phyloP scores from a whole-genome alignment of 2,329 filamentous ascomycete species.

The Teratosphaeriaceae sp. region DNA sequence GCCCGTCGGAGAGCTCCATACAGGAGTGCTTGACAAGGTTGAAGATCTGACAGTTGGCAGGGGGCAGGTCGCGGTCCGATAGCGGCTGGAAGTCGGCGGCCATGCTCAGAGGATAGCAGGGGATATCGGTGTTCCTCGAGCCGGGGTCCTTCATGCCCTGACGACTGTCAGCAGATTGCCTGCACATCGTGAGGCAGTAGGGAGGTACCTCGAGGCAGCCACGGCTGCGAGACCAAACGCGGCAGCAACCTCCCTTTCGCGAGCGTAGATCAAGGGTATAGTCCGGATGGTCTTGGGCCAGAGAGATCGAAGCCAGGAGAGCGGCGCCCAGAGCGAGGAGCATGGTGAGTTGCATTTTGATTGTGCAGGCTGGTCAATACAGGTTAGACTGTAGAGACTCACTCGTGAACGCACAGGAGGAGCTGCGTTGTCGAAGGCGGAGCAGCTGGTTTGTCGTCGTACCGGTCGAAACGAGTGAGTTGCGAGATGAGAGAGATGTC shows the following conservation, averaged over 20 bases:
- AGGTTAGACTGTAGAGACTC: no score
- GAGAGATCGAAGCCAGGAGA: neutral
- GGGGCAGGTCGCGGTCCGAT: neutral
- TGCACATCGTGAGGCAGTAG: neutral
- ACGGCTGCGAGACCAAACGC: neutral
- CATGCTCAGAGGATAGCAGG: no score
- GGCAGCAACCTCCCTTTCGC: neutral
- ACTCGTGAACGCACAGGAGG: no score
- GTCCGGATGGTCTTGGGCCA: neutral
- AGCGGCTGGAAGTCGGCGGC: neutral
- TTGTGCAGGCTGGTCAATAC: no score
- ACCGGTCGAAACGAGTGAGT: no score
- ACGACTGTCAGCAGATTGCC: no score
- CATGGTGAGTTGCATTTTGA: neutral
- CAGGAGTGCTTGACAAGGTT: neutral
- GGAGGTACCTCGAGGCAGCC: neutral
- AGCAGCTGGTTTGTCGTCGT: no score
- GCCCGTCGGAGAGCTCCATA: neutral
- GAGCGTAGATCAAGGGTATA: neutral
- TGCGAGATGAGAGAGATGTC: no score
- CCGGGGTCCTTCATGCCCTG: no score
- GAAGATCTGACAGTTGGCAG: neutral
- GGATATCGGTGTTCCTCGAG: no score
- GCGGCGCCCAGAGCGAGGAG: neutral
- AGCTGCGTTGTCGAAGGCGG: no score